Percentiles rank a stretch among this genome's conserved stretches.
Conservation (phyloP, 305 asterid genomes). For the Fraxinus sp. region DNA sequence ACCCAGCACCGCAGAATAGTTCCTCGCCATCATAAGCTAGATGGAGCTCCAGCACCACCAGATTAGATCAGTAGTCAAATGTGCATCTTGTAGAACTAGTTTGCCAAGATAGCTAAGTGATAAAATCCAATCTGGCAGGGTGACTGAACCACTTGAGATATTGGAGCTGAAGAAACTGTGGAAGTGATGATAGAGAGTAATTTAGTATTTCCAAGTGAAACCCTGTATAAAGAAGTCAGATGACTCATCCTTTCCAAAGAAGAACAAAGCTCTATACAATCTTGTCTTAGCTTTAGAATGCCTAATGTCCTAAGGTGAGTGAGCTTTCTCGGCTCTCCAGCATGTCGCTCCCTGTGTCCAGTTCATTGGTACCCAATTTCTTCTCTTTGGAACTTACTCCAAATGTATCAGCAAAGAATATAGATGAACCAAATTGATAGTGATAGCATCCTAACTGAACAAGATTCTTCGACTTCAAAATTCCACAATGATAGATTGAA, state of each 20-base stretch:
- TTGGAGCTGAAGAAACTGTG: not conserved
- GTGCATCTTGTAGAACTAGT: not conserved
- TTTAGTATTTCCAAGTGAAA: not conserved
- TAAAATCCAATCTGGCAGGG: not conserved
- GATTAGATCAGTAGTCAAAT: not conserved
- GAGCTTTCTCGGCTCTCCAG: not conserved
- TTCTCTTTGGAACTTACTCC: not conserved
- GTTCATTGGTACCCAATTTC: not conserved
- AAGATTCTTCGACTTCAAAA: not conserved
- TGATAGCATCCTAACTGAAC: not conserved
- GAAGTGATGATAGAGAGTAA: not conserved
- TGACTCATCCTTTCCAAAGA: not conserved
- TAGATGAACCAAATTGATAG: not conserved
- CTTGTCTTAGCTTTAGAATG: not conserved
- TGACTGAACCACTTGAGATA: not conserved
- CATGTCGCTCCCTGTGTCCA: not conserved
- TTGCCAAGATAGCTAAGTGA: not conserved
- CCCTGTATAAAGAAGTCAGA: not conserved
- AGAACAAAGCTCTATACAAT: not conserved
- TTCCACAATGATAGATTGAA: not conserved
- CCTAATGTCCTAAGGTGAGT: not conserved
- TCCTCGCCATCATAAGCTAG: not conserved
- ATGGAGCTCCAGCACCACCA: not conserved
- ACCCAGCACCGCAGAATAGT: not conserved
- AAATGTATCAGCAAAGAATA: not conserved